Conservation (phyloP, 352 stramenopile genomes). For the Globisporangium nodosum region DNA sequence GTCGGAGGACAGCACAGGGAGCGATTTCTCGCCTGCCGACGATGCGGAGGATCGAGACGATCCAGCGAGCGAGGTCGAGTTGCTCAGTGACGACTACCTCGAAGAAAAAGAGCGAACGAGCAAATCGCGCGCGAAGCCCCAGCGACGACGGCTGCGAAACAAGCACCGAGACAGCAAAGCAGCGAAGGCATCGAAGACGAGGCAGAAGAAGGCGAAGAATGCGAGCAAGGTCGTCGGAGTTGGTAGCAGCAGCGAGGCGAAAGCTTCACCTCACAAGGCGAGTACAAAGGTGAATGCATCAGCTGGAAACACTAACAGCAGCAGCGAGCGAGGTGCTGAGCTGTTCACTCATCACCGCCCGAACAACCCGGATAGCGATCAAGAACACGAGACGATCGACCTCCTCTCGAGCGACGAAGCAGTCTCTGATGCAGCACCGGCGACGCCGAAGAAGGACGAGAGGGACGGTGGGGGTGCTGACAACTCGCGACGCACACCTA, state of each 20-base stretch:
- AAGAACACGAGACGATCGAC: conserved; percentile 17
- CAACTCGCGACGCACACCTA: neutral
- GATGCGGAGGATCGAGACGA: conserved; percentile 21
- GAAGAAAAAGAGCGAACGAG: conserved; percentile 7
- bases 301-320: neutral
- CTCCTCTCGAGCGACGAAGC: conserved; percentile 25
- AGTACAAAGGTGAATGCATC: neutral
- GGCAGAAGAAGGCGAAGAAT: conserved; percentile 8
- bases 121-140: conserved; percentile 11
- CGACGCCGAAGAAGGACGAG: neutral
- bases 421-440: neutral
- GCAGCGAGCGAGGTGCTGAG: neutral
- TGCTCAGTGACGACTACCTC: conserved; percentile 48
- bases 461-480: neutral
- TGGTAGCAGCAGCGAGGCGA: neutral
- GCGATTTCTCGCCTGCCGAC: conserved; percentile 38
- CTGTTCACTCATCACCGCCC: neutral
- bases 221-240: neutral
- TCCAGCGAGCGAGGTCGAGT: conserved; percentile 18
- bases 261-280: neutral
- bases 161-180: conserved; percentile 7
- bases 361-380: neutral
- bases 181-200: conserved; percentile 13
- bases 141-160: conserved; percentile 7
- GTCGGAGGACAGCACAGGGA: conserved; percentile 15